phyloP scores from a whole-genome alignment of 2,329 filamentous ascomycete species.

The Verticillium albo-atrum region DNA sequence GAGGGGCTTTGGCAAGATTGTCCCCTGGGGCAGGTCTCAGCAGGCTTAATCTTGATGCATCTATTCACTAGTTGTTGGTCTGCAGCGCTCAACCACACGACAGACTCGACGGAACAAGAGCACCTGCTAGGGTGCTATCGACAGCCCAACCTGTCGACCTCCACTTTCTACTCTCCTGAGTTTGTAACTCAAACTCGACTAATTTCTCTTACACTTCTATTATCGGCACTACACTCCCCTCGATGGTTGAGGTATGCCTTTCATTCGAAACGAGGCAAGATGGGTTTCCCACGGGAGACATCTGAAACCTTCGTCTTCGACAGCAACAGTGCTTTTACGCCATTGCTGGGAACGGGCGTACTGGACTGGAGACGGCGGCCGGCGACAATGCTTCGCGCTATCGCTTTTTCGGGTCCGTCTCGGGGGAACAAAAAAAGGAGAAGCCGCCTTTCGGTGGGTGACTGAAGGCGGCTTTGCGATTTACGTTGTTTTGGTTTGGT shows the following conservation, averaged over 20 bases:
- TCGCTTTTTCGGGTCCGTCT: slow-evolving; percentile 21
- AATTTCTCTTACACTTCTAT: slow-evolving; percentile 9
- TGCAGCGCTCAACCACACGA: slow-evolving; percentile 23
- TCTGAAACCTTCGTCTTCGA: slow-evolving; percentile 16
- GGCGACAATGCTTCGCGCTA: slow-evolving; percentile 53
- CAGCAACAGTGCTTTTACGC: slow-evolving; percentile 40
- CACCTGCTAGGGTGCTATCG: neutral
- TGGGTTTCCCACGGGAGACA: slow-evolving; percentile 1
- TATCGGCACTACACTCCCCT: slow-evolving; percentile 8
- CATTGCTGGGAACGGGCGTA: slow-evolving; percentile 42
- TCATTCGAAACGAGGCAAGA: slow-evolving; percentile 17
- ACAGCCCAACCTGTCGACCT: slow-evolving; percentile 29
- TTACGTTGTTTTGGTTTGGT: slow-evolving; percentile 17
- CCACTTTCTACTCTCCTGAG: neutral
- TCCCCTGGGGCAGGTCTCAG: slow-evolving; percentile 25
- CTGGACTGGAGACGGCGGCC: slow-evolving; percentile 34
- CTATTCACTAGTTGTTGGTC: slow-evolving; percentile 3
- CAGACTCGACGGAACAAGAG: neutral
- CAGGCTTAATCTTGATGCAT: slow-evolving; percentile 13
- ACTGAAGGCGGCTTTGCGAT: neutral
- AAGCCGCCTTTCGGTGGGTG: neutral
- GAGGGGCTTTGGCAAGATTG: slow-evolving; percentile 49
- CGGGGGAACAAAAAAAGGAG: slow-evolving; percentile 7
- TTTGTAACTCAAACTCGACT: neutral
- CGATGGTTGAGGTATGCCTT: slow-evolving; percentile 19